Conservation (phyloP, 257 asterid genomes). For the Ilex aquifolium region DNA sequence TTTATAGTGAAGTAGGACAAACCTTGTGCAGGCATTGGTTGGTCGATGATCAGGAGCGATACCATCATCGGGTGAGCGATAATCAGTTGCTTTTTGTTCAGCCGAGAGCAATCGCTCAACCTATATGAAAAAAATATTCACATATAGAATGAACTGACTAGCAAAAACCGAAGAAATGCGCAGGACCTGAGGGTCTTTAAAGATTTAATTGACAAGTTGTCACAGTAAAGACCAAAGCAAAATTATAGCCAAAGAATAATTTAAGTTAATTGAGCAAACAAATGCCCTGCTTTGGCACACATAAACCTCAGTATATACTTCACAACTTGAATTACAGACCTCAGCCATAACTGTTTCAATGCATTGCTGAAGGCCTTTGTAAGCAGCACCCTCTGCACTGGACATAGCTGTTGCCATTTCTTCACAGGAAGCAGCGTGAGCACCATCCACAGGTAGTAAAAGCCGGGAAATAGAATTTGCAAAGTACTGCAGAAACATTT, state of each 20-base stretch:
- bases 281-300: too few relatives aligned
- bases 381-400: constrained; percentile 92
- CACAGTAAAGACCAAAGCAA: not conserved
- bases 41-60: constrained; percentile 93
- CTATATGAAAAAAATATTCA: constrained; percentile 27
- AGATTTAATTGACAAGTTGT: too few relatives aligned
- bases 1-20: constrained; percentile 4
- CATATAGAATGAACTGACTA: constrained; percentile 9
- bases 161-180: too few relatives aligned
- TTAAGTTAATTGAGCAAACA: too few relatives aligned
- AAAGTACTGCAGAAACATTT: constrained; percentile 55
- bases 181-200: too few relatives aligned
- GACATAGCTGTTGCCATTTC: constrained; percentile 98
- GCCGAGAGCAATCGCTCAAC: constrained; percentile 92
- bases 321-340: constrained; percentile 43
- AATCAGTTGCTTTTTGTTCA: constrained; percentile 90
- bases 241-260: not conserved
- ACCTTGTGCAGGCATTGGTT: constrained; percentile 94
- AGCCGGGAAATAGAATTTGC: constrained; percentile 93
- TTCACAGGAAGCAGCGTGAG: constrained; percentile 97
- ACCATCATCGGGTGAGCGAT: constrained; percentile 90
- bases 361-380: constrained; percentile 98
- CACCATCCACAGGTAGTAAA: constrained; percentile 91
- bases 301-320: too few relatives aligned
- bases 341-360: constrained; percentile 97